Base-by-base conservation (phyloP, 2,329 filamentous ascomycete species). In the Ophiostoma tasmaniense region DNA sequence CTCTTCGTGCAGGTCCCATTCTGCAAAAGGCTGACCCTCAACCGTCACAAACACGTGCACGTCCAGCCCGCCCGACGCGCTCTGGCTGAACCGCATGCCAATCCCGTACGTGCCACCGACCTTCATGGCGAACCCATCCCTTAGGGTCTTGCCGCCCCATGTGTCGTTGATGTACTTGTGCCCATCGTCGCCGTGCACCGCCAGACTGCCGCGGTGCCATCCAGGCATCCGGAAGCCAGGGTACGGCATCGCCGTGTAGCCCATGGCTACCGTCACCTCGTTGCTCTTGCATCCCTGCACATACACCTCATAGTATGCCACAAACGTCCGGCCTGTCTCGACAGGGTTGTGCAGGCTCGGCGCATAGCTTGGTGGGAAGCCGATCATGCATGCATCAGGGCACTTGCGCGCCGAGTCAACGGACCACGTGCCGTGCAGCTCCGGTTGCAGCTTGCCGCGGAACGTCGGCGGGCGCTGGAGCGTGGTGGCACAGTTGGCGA, bases 171-270 rank as follows among this genome's bases (percentile, higher is more conserved):
- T 83, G 76, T 90, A 95, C 76, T 85, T 85, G 74, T 89, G 84
- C 0, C 91, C 91, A 76, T 94, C 91, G 76, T 94, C 91, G 64
- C 89, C 88, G 76, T 94, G 91, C n/a, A 94, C 86, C 1, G 83
- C 91, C 17, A 93, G 75, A 72, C 87, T 89, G 22, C 85, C 91
- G 42, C 91, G 84, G 75, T 95, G 89, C 91, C 91, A 94, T 1
- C 91, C 91, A 0, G 91, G 91, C 70, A 93, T 83, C 8, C 91
- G 85, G 80, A 92, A 94, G 0, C 84, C 82, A 7, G 91, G 91
- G 75, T 93, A 94, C 8, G 91, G 91, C 65, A 89, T 85, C 1
- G 90, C 90, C 0, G 85, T 80, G 76, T 88, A 92, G 11, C 91
- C 91, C 11, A 94, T 76, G 0, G 87, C 89, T 0, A 93, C 79